Base-by-base conservation (phyloP, 306 rosid species). In the Pterocarpus macrocarpus region DNA sequence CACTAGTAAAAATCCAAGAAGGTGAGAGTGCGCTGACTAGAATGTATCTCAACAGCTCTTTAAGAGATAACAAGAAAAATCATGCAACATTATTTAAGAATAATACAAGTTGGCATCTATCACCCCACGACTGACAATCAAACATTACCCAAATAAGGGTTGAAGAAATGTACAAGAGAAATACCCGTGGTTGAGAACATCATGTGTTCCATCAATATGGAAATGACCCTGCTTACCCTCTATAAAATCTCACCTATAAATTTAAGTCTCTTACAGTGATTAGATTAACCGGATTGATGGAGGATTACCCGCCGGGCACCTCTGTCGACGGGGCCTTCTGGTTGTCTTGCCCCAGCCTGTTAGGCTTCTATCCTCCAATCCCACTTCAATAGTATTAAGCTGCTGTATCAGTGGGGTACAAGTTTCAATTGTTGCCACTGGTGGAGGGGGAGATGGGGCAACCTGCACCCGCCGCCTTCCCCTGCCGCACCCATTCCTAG, bases 281-380 rank as follows among this genome's bases (percentile, higher is more conserved):
- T 80, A 93, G 67, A 87, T 88, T 87, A 93, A 88, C 70, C 90
- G 91, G 58, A 95, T 77, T 0, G 90, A 69, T 2, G 91, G 82
- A 76, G 85, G 91, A 86, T 85, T 91, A 79, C 92, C 97, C 41
- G 95, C 90, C 6, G 95, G 95, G 59, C 81, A 89, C 80, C 99
- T 84, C 78, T 91, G 97, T 81, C 99, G 75, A 3, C 99, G 97
- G 64, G 97, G 97, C 79, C 99, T 83, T 82, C 99, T 87, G 8
- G 97, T 86, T 69, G 97, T 95, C 88, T 93, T 95, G 61, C 99
- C 99, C 99, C 99, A 95, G 78, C 99, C 94, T 5, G 97, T 86
- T 72, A 93, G 89, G 89, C 92, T 93, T 86, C 94, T 88, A 80
- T 95, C 97, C 78, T 95, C 97, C 86, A 90, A 87, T 67, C 90